phyloP scores from a whole-genome alignment of 768 basidiomycete genomes.

The Leccinum subgranulosum region DNA sequence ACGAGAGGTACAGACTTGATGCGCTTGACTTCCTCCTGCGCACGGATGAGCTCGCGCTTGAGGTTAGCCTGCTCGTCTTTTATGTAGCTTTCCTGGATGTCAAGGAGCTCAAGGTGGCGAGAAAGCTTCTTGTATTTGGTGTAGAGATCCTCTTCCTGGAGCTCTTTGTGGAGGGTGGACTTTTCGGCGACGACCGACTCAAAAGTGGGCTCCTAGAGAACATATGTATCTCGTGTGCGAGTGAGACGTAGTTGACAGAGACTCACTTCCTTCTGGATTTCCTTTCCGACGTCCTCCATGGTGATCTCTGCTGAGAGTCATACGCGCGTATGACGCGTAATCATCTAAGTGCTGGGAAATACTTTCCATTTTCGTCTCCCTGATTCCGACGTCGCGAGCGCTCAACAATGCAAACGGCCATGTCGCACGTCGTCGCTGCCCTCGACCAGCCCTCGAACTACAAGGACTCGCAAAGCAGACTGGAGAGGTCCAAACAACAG shows the following conservation, averaged over 20 bases:
- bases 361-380: conserved; percentile 21
- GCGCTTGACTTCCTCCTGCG: conserved; percentile 98
- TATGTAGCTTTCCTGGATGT: conserved; percentile 94
- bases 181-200: conserved; percentile 87
- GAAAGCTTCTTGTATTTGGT: conserved; percentile 96
- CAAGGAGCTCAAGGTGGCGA: conserved; percentile 92
- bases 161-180: conserved; percentile 78
- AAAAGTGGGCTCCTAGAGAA: conserved; percentile 79
- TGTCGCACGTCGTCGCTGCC: conserved; percentile 82
- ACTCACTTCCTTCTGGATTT: conserved; percentile 74
- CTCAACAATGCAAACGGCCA: conserved; percentile 31
- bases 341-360: conserved; percentile 26
- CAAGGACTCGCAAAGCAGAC: conserved; percentile 84
- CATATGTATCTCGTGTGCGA: not conserved
- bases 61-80: conserved; percentile 98
- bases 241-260: not conserved
- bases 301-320: conserved; percentile 11
- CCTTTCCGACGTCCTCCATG: conserved; percentile 92
- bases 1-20: conserved; percentile 98
- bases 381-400: not conserved
- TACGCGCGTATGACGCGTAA: conserved; percentile 28
- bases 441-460: conserved; percentile 97
- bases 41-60: conserved; percentile 95
- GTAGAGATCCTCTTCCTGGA: conserved; percentile 91
- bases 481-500: conserved; percentile 76